Base-by-base conservation (phyloP, 2,329 filamentous ascomycete genomes). In the Venturia carpophila region DNA sequence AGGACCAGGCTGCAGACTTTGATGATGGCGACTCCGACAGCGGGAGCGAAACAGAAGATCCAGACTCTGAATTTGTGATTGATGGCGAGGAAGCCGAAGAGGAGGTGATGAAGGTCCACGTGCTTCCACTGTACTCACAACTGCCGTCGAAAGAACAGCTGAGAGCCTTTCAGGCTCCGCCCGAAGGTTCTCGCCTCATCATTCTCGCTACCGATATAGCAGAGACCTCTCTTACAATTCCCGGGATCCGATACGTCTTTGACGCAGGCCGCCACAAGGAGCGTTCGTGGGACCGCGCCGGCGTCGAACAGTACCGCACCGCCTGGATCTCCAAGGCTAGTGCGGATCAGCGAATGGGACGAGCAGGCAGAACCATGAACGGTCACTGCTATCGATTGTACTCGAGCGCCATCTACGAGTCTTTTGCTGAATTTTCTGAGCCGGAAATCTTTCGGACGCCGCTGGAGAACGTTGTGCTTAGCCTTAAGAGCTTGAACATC, bases 281-380 rank as follows among this genome's bases (percentile, higher is more conserved):
- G 75, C 88, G 93, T 68, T 89, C 88, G 66, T 97, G 94, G 71
- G 90, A 97, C 73, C 83, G 85, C n/a, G 97, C 90, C 10, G 93
- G 93, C 3, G 93, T 99, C 0, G 94, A 99, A 74, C 96, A 89
- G 72, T 99, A 96, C 73, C 90, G 96, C 71, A 85, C 99, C 64
- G 89, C 89, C 49, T 99, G 93, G 91, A 95, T 97, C 73, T 97
- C 92, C 79, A 97, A 99, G 78, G 94, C 94, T 37, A 96, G 91
- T 74, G 93, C 94, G 9, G 90, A 87, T 69, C 94, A 99, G 76
- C 85, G 94, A 74, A 87, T 91, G 66, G 94, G 94, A 77, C 91
- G 94, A 82, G 94, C 94, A 66, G 94, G 95, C 68, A 88, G 94
- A 81, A 99, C 93, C 4, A 93, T 92, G 0, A 92, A 94, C 1